phyloP scores from a whole-genome alignment of 352 stramenopile species.

The Stephanocyclus meneghinianus region DNA sequence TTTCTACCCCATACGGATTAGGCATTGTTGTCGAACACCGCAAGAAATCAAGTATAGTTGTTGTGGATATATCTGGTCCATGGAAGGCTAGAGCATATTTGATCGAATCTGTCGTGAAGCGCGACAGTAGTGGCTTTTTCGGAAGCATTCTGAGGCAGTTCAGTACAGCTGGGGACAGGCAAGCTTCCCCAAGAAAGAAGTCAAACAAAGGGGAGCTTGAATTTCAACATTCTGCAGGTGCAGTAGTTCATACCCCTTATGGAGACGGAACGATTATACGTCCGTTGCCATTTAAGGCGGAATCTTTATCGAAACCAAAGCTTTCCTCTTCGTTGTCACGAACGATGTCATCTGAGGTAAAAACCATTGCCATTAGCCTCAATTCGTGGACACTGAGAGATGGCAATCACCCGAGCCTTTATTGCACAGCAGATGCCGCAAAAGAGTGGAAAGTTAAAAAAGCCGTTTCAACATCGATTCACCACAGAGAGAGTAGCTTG shows the following conservation, averaged over 20 bases:
- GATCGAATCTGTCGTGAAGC: slow-evolving; percentile 56
- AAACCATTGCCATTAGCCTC: slow-evolving; percentile 66
- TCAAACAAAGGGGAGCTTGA: slow-evolving; percentile 41
- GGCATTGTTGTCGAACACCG: slow-evolving; percentile 70
- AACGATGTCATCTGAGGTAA: background rate
- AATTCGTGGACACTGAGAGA: slow-evolving; percentile 71
- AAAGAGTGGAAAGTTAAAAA: slow-evolving; percentile 67
- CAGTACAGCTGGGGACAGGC: slow-evolving; percentile 26
- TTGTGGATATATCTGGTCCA: slow-evolving; percentile 67
- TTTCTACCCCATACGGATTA: slow-evolving; percentile 73
- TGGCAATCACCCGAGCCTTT: slow-evolving; percentile 65
- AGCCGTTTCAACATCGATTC: slow-evolving; percentile 6
- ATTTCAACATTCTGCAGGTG: slow-evolving; percentile 62
- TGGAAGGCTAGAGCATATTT: slow-evolving; percentile 71
- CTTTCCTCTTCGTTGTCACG: slow-evolving; percentile 12
- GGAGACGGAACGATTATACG: slow-evolving; percentile 62
- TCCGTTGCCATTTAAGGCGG: slow-evolving; percentile 34
- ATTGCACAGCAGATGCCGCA: slow-evolving; percentile 70
- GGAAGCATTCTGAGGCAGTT: slow-evolving; percentile 42
- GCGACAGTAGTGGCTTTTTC: slow-evolving; percentile 59
- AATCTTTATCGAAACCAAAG: slow-evolving; percentile 13
- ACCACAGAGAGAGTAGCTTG: slow-evolving; percentile 49
- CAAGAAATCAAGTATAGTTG: slow-evolving; percentile 62
- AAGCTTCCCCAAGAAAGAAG: slow-evolving; percentile 34
- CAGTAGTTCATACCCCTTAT: slow-evolving; percentile 67